phyloP scores from a whole-genome alignment of 2,329 filamentous ascomycete genomes.

The Graphilbum ipis-grandicollis region DNA sequence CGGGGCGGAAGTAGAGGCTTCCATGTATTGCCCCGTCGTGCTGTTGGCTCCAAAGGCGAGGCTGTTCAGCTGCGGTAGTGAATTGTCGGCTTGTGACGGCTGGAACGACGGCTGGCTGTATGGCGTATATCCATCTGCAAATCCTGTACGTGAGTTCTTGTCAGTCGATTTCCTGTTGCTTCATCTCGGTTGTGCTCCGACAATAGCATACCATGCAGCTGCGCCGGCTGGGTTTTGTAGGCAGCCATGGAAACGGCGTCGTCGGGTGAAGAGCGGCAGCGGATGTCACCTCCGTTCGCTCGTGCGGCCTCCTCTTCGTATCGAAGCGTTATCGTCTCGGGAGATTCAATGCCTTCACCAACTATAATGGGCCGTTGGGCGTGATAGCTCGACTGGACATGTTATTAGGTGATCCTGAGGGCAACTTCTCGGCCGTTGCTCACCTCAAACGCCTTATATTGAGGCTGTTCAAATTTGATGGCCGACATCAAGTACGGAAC shows the following conservation, averaged over 20 bases:
- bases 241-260: constrained; percentile 60
- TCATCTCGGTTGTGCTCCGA: too few species aligned
- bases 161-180: too few species aligned
- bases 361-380: constrained; percentile 39
- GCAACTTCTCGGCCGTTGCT: constrained; percentile 15
- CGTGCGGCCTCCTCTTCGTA: constrained; percentile 38
- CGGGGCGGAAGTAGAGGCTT: neutral
- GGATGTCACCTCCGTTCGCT: constrained; percentile 30
- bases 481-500: constrained; percentile 38
- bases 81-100: constrained; percentile 30
- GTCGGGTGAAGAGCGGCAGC: constrained; percentile 37
- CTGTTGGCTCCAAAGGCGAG: constrained; percentile 41
- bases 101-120: constrained; percentile 31
- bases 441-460: constrained; percentile 43
- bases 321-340: constrained; percentile 35
- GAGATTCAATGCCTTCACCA: constrained; percentile 39
- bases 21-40: constrained; percentile 41
- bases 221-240: constrained; percentile 62
- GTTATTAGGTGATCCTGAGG: too few species aligned
- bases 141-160: too few species aligned
- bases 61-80: constrained; percentile 32
- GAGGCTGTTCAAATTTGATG: constrained; percentile 35
- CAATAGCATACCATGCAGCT: constrained; percentile 77
- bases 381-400: constrained; percentile 31
- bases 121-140: constrained; percentile 31